Base-by-base conservation (phyloP, 2,329 filamentous ascomycete genomes). In the Trichoderma asperellum region DNA sequence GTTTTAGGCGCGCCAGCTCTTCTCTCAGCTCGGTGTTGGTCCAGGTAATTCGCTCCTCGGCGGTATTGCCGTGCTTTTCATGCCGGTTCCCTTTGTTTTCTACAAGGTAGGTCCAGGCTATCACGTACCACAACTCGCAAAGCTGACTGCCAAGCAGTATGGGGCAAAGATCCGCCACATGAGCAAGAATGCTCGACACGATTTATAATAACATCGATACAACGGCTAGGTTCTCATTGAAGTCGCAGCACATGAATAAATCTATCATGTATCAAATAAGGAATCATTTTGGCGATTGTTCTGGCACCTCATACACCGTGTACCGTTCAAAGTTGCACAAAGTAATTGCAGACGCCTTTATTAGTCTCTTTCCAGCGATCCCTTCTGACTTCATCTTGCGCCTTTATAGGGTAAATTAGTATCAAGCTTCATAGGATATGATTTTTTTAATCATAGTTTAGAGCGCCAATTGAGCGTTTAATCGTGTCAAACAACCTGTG, bases 101-200 rank as follows among this genome's bases (percentile, higher is more conserved):
- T 32, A 43, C 58, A 43, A 60, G 35, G 58, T 21, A n/a, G 2
- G 58, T 47, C 10, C 24, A n/a, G 29, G 4, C 27, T 7, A 43
- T 14, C 0, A 29, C 4, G 2, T 12, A n/a, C n/a, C 2, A 14
- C 2, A 16, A n/a, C 7, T 1, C 29, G 5, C 10, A 43, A 29
- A 43, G 29, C 24, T 60, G 1, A 60, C 35, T 1, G 35, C 16
- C 5, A 8, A 29, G 8, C 16, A 60, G 57, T 60, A n/a, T 8
- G 35, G 57, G 57, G 35, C 34, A 43, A 60, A 43, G 35, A 43
- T 60, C 2, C 57, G 57, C 2, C 35, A 60, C 1, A 60, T 43
- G 57, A 60, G 57, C 18, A 60, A 60, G 35, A 59, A 59, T 43
- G 32, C 57, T 59, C 57, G 35, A 18, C 34, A 59, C 34, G 35